These are phyloP conservation scores for Clonostachys byssicola DNA, from an alignment of 2,329 filamentous ascomycete genomes.

Conservation along the genomic window DNA sequence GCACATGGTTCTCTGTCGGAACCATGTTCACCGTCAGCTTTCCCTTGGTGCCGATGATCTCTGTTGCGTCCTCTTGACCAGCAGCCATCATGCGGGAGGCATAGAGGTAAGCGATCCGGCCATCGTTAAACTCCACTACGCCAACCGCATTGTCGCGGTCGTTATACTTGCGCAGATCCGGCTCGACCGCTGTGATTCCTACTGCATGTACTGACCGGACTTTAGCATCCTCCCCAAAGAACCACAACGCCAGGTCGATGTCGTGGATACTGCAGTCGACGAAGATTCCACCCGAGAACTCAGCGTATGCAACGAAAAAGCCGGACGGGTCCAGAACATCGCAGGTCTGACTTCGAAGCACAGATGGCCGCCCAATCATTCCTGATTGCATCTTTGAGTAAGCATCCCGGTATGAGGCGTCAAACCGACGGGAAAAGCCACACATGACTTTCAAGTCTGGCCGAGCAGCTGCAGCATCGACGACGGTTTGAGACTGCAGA, in stretches of 20 bases:
- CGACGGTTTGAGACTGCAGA: conserved; percentile 52
- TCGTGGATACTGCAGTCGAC: conserved; percentile 70
- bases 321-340: conserved; percentile 63
- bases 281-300: conserved; percentile 64
- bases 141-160: conserved; percentile 33
- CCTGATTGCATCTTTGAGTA: conserved; percentile 45
- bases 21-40: conserved; percentile 59
- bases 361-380: conserved; percentile 54
- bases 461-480: conserved; percentile 56
- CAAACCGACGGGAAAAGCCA: conserved; percentile 43
- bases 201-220: conserved; percentile 21
- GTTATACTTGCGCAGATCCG: conserved; percentile 22
- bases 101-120: conserved; percentile 62
- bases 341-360: conserved; percentile 64
- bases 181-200: conserved; percentile 23
- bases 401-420: conserved; percentile 61
- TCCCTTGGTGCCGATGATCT: conserved; percentile 63
- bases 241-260: conserved; percentile 38
- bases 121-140: conserved; percentile 58
- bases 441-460: conserved; percentile 58
- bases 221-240: conserved; percentile 21
- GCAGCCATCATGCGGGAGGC: conserved; percentile 62
- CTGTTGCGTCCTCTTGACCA: conserved; percentile 63
- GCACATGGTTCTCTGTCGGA: conserved; percentile 49
- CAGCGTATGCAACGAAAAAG: conserved; percentile 65